Evolutionary conservation across 2,329 filamentous ascomycete genomes (phyloP).

Genomic region (Phaeosphaeriaceae sp.): DNA sequence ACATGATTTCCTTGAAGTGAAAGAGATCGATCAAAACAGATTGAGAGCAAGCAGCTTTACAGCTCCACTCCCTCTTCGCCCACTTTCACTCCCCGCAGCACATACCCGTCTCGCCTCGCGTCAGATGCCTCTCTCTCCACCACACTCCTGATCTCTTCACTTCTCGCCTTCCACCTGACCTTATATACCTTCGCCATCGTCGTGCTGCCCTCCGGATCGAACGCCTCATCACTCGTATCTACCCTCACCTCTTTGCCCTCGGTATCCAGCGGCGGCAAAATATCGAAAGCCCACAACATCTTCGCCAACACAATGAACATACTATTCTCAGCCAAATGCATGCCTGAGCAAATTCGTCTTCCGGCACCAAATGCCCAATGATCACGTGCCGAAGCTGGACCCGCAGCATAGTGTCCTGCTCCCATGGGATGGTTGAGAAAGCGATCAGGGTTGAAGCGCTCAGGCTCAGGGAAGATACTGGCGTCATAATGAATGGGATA

Average conservation of each 20-base stretch:
- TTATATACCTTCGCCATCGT: conserved; percentile 44
- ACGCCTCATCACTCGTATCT: conserved; percentile 45
- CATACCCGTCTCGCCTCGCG: conserved; percentile 41
- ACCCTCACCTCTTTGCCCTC: conserved; percentile 47
- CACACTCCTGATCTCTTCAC: conserved; percentile 22
- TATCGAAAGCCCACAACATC: conserved; percentile 57
- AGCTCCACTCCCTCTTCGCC: conserved; percentile 32
- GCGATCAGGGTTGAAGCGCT: conserved; percentile 53
- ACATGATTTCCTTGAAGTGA: neutral
- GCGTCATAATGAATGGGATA: conserved; percentile 49
- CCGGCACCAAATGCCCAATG: conserved; percentile 52
- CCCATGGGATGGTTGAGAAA: conserved; percentile 46
- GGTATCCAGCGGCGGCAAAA: conserved; percentile 46
- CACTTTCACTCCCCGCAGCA: conserved; percentile 39
- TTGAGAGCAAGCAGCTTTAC: conserved; percentile 1
- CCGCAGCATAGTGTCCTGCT: conserved; percentile 42
- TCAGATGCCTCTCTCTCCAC: conserved; percentile 35
- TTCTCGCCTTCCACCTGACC: conserved; percentile 32
- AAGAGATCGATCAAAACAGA: neutral
- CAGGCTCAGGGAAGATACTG: conserved; percentile 43
- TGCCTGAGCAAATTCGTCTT: conserved; percentile 52
- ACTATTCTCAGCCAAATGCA: conserved; percentile 52
- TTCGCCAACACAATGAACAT: conserved; percentile 54
- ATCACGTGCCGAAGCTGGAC: conserved; percentile 44
- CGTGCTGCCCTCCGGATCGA: conserved; percentile 34